Evolutionary conservation across 176 grass and related monocot genomes (phyloP), one percentile per base, ranked within the genome.

Genomic region (Tillandsia leiboldiana): DNA sequence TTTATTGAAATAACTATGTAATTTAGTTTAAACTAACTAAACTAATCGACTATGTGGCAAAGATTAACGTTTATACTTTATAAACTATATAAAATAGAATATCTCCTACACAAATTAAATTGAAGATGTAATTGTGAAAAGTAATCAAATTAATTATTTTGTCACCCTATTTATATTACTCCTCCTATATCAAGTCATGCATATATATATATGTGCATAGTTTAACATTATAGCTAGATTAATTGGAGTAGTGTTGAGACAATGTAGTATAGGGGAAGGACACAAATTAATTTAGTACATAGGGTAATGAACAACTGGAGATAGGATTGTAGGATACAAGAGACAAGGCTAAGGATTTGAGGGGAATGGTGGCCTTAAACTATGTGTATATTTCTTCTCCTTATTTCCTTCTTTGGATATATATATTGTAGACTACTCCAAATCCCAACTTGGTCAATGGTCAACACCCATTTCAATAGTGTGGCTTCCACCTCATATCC

Each of bases 401-500:
- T 10, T 33, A 26, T n/a, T 26, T 66, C 26, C 64, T 9, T 61
- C 56, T 18, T 20, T 23, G 10, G 12, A 61, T 61, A 23, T 2
- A 61, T 61, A 23, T 2, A 61, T 61, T 61, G 3, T 17, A 61
- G 15, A 18, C 56, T 7, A 61, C 9, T 61, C 56, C 56, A 61
- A 9, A 61, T 61, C 56, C 56, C 56, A 61, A 23, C 26, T 23
- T 61, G 8, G 65, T 67, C 33, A 47, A 67, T 9, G 65, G 65
- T 67, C 65, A 20, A 67, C 33, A 17, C 42, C 15, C 3, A 27
- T 67, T 48, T 14, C 56, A 61, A 9, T 18, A 15, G 12, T n/a
- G 64, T 66, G 64, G 28, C 64, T 66, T 66, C 64, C 64, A 66
- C 11, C 64, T 13, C 13, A 66, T 14, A 42, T 23, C 56, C 13